These are phyloP conservation scores for Penicillium alfredii DNA, from an alignment of 495 filamentous ascomycete species.

Conservation along the genomic window DNA sequence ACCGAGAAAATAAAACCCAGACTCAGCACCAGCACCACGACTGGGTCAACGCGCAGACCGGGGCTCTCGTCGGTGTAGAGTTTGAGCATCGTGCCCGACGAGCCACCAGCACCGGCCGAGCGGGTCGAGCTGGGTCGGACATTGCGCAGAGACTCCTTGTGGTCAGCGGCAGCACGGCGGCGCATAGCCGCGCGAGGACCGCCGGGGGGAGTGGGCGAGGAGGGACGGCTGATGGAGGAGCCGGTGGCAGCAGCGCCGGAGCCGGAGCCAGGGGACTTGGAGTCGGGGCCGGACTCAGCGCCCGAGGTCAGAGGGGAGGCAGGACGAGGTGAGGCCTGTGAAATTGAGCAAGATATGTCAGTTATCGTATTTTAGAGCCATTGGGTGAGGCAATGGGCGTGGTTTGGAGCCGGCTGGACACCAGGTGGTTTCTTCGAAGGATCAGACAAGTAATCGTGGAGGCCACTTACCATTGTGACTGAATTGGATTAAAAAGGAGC, in stretches of 20 bases:
- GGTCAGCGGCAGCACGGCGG: conserved; percentile 87
- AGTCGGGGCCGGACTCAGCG: conserved; percentile 44
- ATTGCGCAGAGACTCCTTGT: conserved; percentile 92
- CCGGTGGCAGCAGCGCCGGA: conserved; percentile 59
- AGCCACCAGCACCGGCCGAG: conserved; percentile 89
- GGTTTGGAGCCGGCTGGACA: conserved; percentile 1
- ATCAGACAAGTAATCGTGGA: conserved; percentile 10
- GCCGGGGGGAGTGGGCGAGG: conserved; percentile 85
- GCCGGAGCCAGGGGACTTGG: conserved; percentile 62
- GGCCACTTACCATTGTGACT: conserved; percentile 36
- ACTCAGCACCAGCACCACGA: conserved; percentile 89
- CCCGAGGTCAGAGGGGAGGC: conserved; percentile 45
- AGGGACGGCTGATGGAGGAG: conserved; percentile 64
- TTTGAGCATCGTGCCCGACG: conserved; percentile 95
- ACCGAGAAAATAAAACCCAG: conserved; percentile 98
- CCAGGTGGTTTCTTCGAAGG: conserved; percentile 4
- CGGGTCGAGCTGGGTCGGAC: conserved; percentile 82
- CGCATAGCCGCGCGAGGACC: conserved; percentile 92
- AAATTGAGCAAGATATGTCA: conserved; percentile 3
- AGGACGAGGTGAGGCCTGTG: conserved; percentile 43
- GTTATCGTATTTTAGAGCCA: conserved; percentile 4
- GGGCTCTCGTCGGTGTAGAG: conserved; percentile 99
- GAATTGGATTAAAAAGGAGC: conserved; percentile 7
- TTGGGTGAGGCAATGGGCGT: background rate
- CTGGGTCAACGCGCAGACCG: conserved; percentile 92